Percentiles rank a stretch among this genome's conserved stretches.
These are phyloP conservation scores for Apiotrichum laibachii DNA, from an alignment of 1,284 basidiomycete genomes.

Conservation along the genomic window DNA sequence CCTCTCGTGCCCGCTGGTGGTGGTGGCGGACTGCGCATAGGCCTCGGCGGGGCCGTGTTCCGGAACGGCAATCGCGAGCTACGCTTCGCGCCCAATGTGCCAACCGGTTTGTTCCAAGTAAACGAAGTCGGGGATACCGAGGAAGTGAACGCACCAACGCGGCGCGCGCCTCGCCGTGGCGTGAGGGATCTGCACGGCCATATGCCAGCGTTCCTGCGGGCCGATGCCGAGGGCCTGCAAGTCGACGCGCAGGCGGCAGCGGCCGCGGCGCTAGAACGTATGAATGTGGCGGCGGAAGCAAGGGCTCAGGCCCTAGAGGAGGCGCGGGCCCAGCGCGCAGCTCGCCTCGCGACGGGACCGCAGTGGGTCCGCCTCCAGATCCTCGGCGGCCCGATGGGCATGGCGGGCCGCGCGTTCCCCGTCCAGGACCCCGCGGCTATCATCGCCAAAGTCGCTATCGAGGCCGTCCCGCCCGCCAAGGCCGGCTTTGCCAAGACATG, in stretches of 20 bases:
- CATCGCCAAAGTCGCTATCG: conserved; percentile 22
- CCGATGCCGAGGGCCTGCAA: neutral
- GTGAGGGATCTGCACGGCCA: neutral
- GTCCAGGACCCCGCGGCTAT: conserved; percentile 21
- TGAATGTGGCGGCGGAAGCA: neutral
- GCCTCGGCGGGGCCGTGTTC: conserved; percentile 28
- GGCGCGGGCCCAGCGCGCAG: too few species aligned
- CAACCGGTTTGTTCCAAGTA: conserved; percentile 1
- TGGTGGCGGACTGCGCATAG: conserved; percentile 10
- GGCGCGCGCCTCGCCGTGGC: conserved; percentile 2
- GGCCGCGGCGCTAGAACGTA: neutral
- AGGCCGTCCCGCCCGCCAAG: conserved; percentile 9
- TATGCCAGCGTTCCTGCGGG: conserved; percentile 3
- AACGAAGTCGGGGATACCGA: neutral
- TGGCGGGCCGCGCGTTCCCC: too few species aligned
- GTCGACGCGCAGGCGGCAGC: neutral
- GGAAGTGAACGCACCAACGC: neutral
- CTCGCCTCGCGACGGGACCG: too few species aligned
- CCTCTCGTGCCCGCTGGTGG: neutral
- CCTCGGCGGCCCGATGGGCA: too few species aligned
- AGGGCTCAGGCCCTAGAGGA: neutral
- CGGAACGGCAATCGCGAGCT: conserved; percentile 24
- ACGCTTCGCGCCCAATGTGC: conserved; percentile 13
- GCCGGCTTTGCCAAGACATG: conserved; percentile 29
- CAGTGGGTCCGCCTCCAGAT: too few species aligned